Evolutionary conservation across 2,329 filamentous ascomycete species (phyloP).

Genomic region (Xylaria sp.): DNA sequence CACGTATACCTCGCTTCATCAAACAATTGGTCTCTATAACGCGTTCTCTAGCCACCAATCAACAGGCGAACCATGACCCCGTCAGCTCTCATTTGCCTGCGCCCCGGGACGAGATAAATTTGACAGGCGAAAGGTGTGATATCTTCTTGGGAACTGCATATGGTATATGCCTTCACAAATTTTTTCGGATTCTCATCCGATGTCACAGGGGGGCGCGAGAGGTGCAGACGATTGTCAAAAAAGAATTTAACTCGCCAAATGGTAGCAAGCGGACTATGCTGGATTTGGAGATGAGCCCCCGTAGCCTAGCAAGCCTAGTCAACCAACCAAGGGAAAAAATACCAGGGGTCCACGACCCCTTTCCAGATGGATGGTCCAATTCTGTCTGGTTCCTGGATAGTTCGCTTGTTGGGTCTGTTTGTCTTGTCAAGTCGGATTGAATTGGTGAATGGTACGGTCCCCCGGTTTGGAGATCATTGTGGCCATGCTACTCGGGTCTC

Average conservation of each 20-base stretch:
- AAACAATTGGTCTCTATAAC: constrained; percentile 26
- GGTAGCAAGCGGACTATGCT: constrained; percentile 4
- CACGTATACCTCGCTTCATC: constrained; percentile 16
- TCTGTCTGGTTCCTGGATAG: constrained; percentile 11
- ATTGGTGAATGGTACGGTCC: constrained; percentile 10
- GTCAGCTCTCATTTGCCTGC: constrained; percentile 26
- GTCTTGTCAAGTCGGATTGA: constrained; percentile 3
- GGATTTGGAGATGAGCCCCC: constrained; percentile 27
- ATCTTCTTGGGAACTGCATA: constrained; percentile 23
- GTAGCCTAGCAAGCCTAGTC: constrained; percentile 14
- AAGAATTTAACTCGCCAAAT: neutral
- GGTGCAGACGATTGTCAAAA: neutral
- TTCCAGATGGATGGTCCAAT: constrained; percentile 24
- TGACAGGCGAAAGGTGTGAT: constrained; percentile 26
- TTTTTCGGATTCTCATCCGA: constrained; percentile 23
- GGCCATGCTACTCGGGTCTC: neutral
- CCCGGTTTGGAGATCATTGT: constrained; percentile 6
- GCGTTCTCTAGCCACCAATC: constrained; percentile 24
- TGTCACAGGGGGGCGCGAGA: neutral
- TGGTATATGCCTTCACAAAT: constrained; percentile 9
- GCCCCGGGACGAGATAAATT: constrained; percentile 10
- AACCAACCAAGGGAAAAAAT: constrained; percentile 13
- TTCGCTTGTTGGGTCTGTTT: constrained; percentile 3
- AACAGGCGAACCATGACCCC: neutral
- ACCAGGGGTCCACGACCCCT: constrained; percentile 29